phyloP scores from a whole-genome alignment of 2,329 filamentous ascomycete genomes.

The Cyphellophora attinorum region DNA sequence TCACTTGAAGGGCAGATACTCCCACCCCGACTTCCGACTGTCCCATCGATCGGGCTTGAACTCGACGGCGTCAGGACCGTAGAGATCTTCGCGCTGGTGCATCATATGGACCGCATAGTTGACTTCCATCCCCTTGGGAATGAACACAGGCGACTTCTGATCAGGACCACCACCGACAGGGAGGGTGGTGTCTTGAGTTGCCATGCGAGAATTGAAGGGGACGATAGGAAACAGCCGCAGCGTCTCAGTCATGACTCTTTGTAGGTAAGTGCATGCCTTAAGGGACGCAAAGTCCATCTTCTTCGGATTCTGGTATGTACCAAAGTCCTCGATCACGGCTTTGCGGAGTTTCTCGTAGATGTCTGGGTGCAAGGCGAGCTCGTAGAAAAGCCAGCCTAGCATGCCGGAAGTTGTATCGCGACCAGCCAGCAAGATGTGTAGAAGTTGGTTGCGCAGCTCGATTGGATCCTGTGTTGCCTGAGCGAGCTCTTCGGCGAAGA shows the following conservation, averaged over 20 bases:
- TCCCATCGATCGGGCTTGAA: conserved; percentile 64
- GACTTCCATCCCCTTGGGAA: conserved; percentile 46
- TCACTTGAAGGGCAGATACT: conserved; percentile 22
- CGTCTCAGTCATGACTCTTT: conserved; percentile 21
- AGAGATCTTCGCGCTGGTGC: conserved; percentile 56
- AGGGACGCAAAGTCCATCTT: conserved; percentile 10
- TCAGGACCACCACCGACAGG: conserved; percentile 40
- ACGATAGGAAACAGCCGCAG: conserved; percentile 40
- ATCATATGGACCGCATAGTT: conserved; percentile 60
- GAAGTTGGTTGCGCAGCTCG: conserved; percentile 19
- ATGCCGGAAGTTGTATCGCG: conserved; percentile 27
- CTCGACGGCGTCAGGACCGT: conserved; percentile 36
- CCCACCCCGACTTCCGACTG: conserved; percentile 61
- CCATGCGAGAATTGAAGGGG: conserved; percentile 41
- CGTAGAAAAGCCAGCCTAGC: conserved; percentile 22
- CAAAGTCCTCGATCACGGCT: conserved; percentile 11
- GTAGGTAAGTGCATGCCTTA: conserved; percentile 13
- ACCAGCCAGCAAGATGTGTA: conserved; percentile 27
- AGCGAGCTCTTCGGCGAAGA: conserved; percentile 14
- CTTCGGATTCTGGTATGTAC: conserved; percentile 4
- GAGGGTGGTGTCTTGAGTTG: conserved; percentile 39
- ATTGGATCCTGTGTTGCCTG: conserved; percentile 15
- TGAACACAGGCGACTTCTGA: conserved; percentile 35
- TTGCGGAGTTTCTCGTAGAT: conserved; percentile 32
- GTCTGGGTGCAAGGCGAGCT: conserved; percentile 19